Percentiles rank a stretch among this genome's conserved stretches.
Conservation (phyloP, 495 filamentous ascomycete genomes). For the Aspergillus kassunensis region DNA sequence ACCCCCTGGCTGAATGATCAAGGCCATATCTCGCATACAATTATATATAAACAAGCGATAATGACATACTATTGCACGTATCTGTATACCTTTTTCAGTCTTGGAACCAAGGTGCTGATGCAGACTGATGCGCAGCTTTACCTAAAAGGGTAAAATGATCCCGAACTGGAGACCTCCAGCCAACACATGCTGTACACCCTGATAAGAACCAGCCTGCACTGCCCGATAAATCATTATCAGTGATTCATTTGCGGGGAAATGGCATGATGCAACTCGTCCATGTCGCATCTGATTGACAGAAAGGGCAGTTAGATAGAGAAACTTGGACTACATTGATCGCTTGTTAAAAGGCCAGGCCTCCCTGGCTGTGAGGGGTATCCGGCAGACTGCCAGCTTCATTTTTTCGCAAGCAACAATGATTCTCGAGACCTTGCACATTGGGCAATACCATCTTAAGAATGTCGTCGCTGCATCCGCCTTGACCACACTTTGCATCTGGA, state of each 20-base stretch:
- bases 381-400: background rate
- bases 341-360: background rate
- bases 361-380: background rate
- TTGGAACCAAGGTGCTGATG: background rate
- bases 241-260: constrained; percentile 7
- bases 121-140: constrained; percentile 9
- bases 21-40: background rate
- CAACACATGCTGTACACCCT: background rate
- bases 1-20: constrained; percentile 1
- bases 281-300: constrained; percentile 34
- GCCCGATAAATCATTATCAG: too few species aligned
- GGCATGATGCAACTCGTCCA: background rate
- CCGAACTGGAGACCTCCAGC: background rate
- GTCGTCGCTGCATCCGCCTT: constrained; percentile 20
- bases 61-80: background rate
- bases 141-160: constrained; percentile 18
- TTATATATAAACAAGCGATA: constrained; percentile 4
- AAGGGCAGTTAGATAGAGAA: constrained; percentile 17
- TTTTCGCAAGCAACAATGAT: constrained; percentile 9
- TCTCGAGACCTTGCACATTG: background rate
- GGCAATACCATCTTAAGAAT: constrained; percentile 17
- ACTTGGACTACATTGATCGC: background rate
- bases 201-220: constrained; percentile 2
- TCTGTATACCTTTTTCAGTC: constrained; percentile 1
- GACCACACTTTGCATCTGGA: constrained; percentile 23